Conservation (phyloP, 1,284 basidiomycete species). For the Marasmius tenuissimus region DNA sequence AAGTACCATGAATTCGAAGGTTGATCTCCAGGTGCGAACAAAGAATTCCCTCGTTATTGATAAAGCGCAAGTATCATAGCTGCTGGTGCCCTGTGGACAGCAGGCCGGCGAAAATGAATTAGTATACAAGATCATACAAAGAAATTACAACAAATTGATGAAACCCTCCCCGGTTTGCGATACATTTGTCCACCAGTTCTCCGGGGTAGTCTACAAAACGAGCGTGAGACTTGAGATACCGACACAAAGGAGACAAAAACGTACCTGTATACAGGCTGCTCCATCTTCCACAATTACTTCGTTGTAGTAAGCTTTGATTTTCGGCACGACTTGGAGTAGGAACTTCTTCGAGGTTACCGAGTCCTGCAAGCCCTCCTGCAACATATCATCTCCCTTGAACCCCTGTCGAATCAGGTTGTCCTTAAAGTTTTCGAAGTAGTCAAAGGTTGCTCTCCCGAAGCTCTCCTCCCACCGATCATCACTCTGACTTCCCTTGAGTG, state of each 20-base stretch:
- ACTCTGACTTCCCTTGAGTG: slow-evolving; percentile 21
- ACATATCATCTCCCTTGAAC: slow-evolving; percentile 35
- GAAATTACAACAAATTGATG: background rate
- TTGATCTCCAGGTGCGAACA: no score
- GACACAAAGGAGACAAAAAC: background rate
- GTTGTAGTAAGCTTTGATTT: slow-evolving; percentile 19
- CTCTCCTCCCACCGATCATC: slow-evolving; percentile 23
- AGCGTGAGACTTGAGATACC: background rate
- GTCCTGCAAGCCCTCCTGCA: slow-evolving; percentile 37
- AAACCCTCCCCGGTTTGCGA: background rate
- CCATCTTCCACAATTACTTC: slow-evolving; percentile 34
- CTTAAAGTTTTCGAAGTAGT: slow-evolving; percentile 26
- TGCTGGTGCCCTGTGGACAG: no score
- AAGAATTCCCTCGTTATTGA: no score
- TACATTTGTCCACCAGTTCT: slow-evolving; percentile 1
- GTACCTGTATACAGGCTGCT: slow-evolving; percentile 31
- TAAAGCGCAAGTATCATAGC: no score
- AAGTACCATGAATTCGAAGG: no score
- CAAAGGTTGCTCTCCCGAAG: slow-evolving; percentile 22
- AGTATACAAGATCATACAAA: no score
- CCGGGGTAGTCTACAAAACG: background rate
- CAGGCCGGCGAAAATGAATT: no score
- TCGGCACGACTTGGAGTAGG: slow-evolving; percentile 31
- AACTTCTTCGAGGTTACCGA: slow-evolving; percentile 30
- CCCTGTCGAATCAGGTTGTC: slow-evolving; percentile 27